Base-by-base conservation (phyloP, 2,329 filamentous ascomycete species). In the Aureobasidium sp. region DNA sequence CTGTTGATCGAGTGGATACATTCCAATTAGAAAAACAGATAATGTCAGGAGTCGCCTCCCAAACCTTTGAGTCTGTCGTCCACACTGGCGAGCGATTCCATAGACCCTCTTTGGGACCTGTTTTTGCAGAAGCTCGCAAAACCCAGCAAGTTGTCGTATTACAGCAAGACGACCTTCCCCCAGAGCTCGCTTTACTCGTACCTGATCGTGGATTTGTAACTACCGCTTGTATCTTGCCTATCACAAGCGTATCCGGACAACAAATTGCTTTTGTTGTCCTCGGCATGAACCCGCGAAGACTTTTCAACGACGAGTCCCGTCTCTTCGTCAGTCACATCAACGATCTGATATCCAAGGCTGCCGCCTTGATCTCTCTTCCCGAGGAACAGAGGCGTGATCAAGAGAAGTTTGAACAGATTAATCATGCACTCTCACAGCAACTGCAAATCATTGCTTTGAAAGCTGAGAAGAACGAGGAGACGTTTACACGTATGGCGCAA, bases 401-500 rank as follows among this genome's bases (percentile, higher is more conserved):
- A 68, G 74, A 64, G 68, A 74, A 67, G 64, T 74, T 63, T 57
- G 69, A 66, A 66, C 73, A 68, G 65, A 72, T 67, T 64, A 75
- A 69, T 68, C 69, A 72, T 45, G 71, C 74, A n/a, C 68, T 72
- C 2, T 68, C 74, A 37, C 74, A 72, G 63, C 69, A 74, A 59
- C 64, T 75, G 9, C 67, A 67, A 7, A 57, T 70, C 16, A 69
- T 67, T 4, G 69, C 68, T 4, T 55, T 72, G n/a, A 67, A 74
- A 49, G 68, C 69, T 0, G 71, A 72, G 61, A 64, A 70, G 16
- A 73, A 69, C 9, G 75, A 76, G 48, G 69, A 73, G 5, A 69
- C 71, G 14, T 77, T 78, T 47, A 69, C 72, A n/a, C 68, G 73
- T 5, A 74, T 78, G 65, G 75, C 75, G 5, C 70, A 73, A 44